Base-by-base conservation (phyloP, 345 rosid species). In the Geranium rotundifolium region DNA sequence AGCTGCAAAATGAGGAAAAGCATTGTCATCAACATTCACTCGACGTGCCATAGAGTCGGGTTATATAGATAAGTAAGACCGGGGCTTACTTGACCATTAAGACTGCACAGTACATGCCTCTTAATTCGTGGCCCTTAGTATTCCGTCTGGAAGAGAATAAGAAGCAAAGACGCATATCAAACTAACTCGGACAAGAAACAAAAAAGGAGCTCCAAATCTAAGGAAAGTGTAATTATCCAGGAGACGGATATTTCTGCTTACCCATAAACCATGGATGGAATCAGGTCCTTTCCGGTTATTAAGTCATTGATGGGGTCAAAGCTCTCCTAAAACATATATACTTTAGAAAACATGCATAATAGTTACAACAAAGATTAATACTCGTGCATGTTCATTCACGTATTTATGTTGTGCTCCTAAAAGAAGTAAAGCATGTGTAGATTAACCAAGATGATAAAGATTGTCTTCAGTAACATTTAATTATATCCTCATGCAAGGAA, bases 231-330 rank as follows among this genome's bases (percentile, higher is more conserved):
- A 4, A 17, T n/a, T 17, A 41, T 59, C 49, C 52, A 65, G 46
- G 65, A 58, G 61, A 56, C 54, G 39, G 34, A 30, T 23, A 66
- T 46, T 64, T 3, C 15, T 54, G 62, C 85, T 80, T 75, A 90
- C 99, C 99, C 99, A 67, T 82, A 88, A 68, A 93, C 95, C 90
- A 93, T 83, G 63, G 88, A 77, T 50, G 96, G 96, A 65, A 93
- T 87, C 59, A 93, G 95, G 71, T 93, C 91, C 60, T 81, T 82
- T 64, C 88, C 90, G 34, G 80, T 84, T 19, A 72, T 57, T 69
- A 81, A 73, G 78, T 87, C 95, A 81, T 84, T 81, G 71, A 85
- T 92, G 64, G 99, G 95, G 73, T 87, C 86, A 68, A 93, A 93
- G 65, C 89, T 77, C 67, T 87, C 98, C 96, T 92, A 82, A 19